A percentile compares a stretch with the other conserved stretches of the same genome.
Conservation (phyloP, 768 basidiomycete species). For the Suillus variegatus region DNA sequence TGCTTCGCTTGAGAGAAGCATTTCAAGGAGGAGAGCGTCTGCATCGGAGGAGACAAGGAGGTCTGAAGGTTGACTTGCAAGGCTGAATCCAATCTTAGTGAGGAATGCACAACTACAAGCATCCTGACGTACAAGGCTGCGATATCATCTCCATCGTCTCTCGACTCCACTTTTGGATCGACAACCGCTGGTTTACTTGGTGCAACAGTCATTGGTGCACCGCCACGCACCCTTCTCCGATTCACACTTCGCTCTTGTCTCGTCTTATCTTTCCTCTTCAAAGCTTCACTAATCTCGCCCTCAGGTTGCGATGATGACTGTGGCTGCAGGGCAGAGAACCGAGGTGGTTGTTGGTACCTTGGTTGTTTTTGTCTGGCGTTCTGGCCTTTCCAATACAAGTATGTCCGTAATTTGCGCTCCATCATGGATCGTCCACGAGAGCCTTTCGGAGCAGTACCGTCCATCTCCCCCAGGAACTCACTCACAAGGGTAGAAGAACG, state of each 20-base stretch:
- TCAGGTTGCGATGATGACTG: slow-evolving; percentile 23
- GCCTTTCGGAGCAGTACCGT: slow-evolving; percentile 57
- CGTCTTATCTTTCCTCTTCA: slow-evolving; percentile 76
- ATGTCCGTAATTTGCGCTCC: slow-evolving; percentile 67
- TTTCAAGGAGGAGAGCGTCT: slow-evolving; percentile 26
- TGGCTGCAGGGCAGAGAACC: slow-evolving; percentile 9
- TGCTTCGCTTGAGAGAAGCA: slow-evolving; percentile 33
- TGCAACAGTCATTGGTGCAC: slow-evolving; percentile 41
- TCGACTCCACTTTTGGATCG: slow-evolving; percentile 11
- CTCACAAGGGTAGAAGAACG: slow-evolving; percentile 72
- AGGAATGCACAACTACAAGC: background rate
- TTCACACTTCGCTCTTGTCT: slow-evolving; percentile 58
- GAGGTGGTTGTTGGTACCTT: background rate
- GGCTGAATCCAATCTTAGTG: slow-evolving; percentile 11
- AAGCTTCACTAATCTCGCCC: slow-evolving; percentile 63
- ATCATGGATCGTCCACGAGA: slow-evolving; percentile 76
- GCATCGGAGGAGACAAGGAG: slow-evolving; percentile 14
- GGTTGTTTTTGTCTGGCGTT: slow-evolving; percentile 26
- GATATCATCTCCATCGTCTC: slow-evolving; percentile 41
- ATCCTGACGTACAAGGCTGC: slow-evolving; percentile 54
- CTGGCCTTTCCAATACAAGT: slow-evolving; percentile 82
- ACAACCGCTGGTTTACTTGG: slow-evolving; percentile 14
- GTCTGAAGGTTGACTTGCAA: slow-evolving; percentile 23
- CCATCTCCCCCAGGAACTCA: slow-evolving; percentile 73
- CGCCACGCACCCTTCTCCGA: slow-evolving; percentile 77